Conservation (phyloP, 2,329 filamentous ascomycete species). For the Colletotrichum nymphaeae region DNA sequence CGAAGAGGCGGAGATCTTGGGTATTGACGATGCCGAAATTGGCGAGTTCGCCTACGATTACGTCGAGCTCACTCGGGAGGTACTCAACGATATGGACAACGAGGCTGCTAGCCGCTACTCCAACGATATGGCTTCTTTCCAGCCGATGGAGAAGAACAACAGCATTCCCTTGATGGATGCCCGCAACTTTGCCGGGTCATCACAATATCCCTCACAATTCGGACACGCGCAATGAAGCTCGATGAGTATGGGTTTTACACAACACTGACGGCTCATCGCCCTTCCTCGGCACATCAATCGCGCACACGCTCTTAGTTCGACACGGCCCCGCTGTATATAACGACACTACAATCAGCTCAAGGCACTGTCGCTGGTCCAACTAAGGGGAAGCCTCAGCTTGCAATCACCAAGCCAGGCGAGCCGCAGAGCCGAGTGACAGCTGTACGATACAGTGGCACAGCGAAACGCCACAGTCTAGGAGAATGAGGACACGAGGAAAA, state of each 20-base stretch:
- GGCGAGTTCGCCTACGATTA: constrained; percentile 98
- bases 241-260: neutral
- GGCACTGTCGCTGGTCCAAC: constrained; percentile 13
- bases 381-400: neutral
- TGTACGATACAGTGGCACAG: neutral
- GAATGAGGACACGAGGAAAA: constrained; percentile 17
- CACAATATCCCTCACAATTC: constrained; percentile 40
- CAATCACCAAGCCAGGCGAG: neutral
- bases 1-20: constrained; percentile 84
- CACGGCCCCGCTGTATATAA: neutral
- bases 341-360: constrained; percentile 1
- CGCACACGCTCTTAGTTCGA: constrained; percentile 1
- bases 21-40: constrained; percentile 90
- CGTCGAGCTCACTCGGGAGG: constrained; percentile 79
- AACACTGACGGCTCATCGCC: neutral
- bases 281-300: neutral
- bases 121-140: constrained; percentile 51
- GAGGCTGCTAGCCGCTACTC: constrained; percentile 58
- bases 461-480: neutral
- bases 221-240: constrained; percentile 31
- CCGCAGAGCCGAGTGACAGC: neutral
- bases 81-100: constrained; percentile 59
- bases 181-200: constrained; percentile 53
- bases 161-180: constrained; percentile 60
- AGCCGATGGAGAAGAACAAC: constrained; percentile 61